Percentiles rank a stretch among this genome's conserved stretches.
These are phyloP conservation scores for Termitomyces sp. DNA, from an alignment of 768 basidiomycete genomes.

Conservation along the genomic window DNA sequence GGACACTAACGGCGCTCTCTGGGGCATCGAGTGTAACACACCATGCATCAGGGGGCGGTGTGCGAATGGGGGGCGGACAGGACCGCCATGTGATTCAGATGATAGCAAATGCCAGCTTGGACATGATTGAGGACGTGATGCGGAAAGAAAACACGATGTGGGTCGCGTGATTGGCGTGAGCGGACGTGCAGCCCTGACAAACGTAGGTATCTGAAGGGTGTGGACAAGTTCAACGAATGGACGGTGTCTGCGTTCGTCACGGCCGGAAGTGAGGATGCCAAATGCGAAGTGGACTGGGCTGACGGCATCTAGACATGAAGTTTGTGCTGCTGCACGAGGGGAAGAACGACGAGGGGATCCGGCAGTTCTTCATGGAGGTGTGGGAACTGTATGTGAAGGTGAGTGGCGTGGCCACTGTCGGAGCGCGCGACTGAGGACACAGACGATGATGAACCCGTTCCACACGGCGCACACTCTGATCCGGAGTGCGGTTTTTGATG, in stretches of 20 bases:
- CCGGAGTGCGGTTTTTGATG: constrained; percentile 77
- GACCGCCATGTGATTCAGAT: constrained; percentile 96
- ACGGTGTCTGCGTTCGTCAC: constrained; percentile 95
- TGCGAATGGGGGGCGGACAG: constrained; percentile 73
- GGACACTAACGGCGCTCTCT: constrained; percentile 81
- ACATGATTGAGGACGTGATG: constrained; percentile 92
- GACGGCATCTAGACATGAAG: constrained; percentile 70
- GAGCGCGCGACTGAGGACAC: constrained; percentile 10
- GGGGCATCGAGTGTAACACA: constrained; percentile 78
- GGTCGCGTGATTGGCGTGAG: constrained; percentile 23
- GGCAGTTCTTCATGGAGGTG: constrained; percentile 86
- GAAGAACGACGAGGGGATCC: constrained; percentile 97
- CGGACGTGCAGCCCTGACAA: constrained; percentile 13
- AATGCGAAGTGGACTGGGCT: constrained; percentile 14
- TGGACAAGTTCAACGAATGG: constrained; percentile 99
- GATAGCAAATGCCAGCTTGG: constrained; percentile 96
- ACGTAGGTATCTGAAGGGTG: constrained; percentile 85
- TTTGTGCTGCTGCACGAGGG: constrained; percentile 91
- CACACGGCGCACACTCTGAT: constrained; percentile 86
- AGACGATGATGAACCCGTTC: constrained; percentile 95
- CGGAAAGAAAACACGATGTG: constrained; percentile 77
- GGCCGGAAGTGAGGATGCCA: constrained; percentile 73
- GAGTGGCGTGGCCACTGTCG: constrained; percentile 12
- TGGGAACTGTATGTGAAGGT: constrained; percentile 99
- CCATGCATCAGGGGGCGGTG: constrained; percentile 57